Evolutionary conservation across 2,329 filamentous ascomycete genomes (phyloP).

Genomic region (Fusarium sp.): DNA sequence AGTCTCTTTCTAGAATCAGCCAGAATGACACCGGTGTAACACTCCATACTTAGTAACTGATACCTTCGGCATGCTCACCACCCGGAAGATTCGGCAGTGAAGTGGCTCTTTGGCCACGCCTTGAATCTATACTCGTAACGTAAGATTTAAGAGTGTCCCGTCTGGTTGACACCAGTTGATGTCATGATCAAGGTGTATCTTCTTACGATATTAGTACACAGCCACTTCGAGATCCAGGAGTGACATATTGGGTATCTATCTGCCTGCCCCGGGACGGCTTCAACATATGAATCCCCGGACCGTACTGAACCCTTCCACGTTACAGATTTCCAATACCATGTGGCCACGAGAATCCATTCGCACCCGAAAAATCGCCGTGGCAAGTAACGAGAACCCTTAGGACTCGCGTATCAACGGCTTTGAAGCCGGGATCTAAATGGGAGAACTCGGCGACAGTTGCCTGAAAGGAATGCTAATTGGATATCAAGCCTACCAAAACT

Average conservation of each 20-base stretch:
- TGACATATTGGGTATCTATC: background rate
- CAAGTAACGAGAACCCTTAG: background rate
- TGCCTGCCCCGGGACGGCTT: slow-evolving; percentile 8
- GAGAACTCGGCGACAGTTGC: slow-evolving; percentile 5
- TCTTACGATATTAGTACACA: background rate
- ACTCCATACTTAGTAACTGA: background rate
- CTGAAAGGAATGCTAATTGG: slow-evolving; percentile 28
- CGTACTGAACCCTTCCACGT: background rate
- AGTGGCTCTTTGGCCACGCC: background rate
- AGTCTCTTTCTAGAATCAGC: background rate
- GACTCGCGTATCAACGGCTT: slow-evolving; percentile 15
- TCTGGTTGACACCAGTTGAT: background rate
- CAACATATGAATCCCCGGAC: background rate
- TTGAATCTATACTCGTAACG: background rate
- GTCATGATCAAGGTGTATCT: slow-evolving; percentile 1
- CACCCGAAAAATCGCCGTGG: slow-evolving; percentile 13
- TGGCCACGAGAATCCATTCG: background rate
- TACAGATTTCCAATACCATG: background rate
- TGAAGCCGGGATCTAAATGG: slow-evolving; percentile 5
- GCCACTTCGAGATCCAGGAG: background rate
- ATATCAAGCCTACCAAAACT: slow-evolving; percentile 11
- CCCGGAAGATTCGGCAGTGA: background rate
- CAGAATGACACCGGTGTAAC: background rate
- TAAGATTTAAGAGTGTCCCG: background rate
- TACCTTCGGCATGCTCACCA: background rate